Evolutionary conservation across 2,329 filamentous ascomycete species (phyloP).

Genomic region (Penicillium sp.): DNA sequence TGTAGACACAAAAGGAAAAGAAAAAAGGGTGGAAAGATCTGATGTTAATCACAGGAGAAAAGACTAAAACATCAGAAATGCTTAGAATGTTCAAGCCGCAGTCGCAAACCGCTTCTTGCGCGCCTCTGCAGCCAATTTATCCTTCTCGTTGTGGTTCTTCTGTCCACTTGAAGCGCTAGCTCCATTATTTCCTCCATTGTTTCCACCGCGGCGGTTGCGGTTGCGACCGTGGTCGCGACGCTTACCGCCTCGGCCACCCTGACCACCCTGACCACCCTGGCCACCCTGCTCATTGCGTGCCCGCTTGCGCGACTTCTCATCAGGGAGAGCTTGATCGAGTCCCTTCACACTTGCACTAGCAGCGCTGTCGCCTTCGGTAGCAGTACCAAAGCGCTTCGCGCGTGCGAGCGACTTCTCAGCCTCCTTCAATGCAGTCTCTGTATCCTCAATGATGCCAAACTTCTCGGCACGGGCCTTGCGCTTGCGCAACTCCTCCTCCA

Average conservation of each 20-base stretch:
- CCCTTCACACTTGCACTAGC: constrained; percentile 36
- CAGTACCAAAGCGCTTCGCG: constrained; percentile 48
- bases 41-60: background rate
- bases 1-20: constrained; percentile 3
- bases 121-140: constrained; percentile 46
- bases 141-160: constrained; percentile 40
- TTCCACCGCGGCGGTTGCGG: constrained; percentile 15
- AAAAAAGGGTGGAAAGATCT: background rate
- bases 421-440: constrained; percentile 39
- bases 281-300: constrained; percentile 39
- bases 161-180: constrained; percentile 1
- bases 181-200: constrained; percentile 10
- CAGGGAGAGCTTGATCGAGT: constrained; percentile 48
- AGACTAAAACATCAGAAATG: background rate
- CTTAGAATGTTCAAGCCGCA: constrained; percentile 23
- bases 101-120: constrained; percentile 50
- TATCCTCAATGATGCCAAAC: constrained; percentile 48
- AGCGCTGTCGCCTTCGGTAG: constrained; percentile 16
- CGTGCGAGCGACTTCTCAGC: constrained; percentile 47
- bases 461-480: constrained; percentile 51
- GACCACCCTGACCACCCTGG: constrained; percentile 36
- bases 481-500: constrained; percentile 49
- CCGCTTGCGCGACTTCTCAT: constrained; percentile 44
- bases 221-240: constrained; percentile 36
- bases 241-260: constrained; percentile 44